A percentile compares a stretch with the other conserved stretches of the same genome.
These are phyloP conservation scores for Penicillium sp. DNA, from an alignment of 2,329 filamentous ascomycete species.

Conservation along the genomic window DNA sequence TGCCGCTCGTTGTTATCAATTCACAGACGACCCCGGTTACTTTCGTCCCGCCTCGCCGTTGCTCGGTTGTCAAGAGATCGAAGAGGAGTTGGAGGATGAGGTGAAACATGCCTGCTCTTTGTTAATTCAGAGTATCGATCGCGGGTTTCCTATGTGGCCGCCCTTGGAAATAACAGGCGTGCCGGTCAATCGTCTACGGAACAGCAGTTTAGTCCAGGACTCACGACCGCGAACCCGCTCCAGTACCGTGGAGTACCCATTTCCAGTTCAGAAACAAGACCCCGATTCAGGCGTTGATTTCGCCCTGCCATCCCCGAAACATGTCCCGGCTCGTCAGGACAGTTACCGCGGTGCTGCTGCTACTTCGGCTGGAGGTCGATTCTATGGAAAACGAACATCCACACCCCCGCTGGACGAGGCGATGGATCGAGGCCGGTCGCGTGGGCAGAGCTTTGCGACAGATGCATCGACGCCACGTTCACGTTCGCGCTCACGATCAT, in stretches of 20 bases:
- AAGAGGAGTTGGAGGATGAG: conserved; percentile 31
- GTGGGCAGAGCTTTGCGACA: conserved; percentile 10
- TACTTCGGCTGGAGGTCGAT: conserved; percentile 5
- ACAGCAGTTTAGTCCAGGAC: conserved; percentile 1
- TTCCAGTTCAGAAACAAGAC: conserved; percentile 2
- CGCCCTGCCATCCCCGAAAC: conserved; percentile 2
- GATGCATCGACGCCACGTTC: conserved; percentile 5
- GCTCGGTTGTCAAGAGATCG: conserved; percentile 32
- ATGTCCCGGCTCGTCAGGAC: neutral
- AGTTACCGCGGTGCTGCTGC: conserved; percentile 3
- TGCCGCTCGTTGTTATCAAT: conserved; percentile 27
- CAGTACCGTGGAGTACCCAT: conserved; percentile 4
- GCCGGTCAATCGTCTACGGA: neutral
- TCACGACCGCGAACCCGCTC: conserved; percentile 1
- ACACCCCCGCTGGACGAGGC: conserved; percentile 7
- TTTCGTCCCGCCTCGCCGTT: conserved; percentile 30
- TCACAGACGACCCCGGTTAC: conserved; percentile 32
- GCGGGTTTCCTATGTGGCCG: conserved; percentile 17
- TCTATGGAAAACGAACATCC: conserved; percentile 14
- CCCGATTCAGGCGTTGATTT: conserved; percentile 14
- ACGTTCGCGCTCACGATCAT: conserved; percentile 8
- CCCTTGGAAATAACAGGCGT: conserved; percentile 3
- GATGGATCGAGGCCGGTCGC: neutral
- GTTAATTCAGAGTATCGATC: conserved; percentile 29
- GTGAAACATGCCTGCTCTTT: conserved; percentile 34